A percentile compares a stretch with the other conserved stretches of the same genome.
phyloP scores from a whole-genome alignment of 1,284 basidiomycete genomes.

The Exobasidium rhododendri region DNA sequence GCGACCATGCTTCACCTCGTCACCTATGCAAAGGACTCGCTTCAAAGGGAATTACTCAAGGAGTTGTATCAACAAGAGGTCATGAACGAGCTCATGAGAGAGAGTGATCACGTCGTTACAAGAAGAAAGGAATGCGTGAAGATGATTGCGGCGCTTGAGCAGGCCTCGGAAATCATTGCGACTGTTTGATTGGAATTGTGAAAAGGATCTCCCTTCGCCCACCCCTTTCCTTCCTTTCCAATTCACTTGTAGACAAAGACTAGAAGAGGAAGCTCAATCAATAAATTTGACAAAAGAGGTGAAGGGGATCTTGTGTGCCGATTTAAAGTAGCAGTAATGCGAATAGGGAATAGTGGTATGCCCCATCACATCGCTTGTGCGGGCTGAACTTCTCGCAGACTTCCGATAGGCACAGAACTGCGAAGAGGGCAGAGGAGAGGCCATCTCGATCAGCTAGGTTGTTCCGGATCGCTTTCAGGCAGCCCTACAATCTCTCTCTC shows the following conservation, averaged over 20 bases:
- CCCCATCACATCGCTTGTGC: background rate
- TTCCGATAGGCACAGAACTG: background rate
- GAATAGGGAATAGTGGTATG: too few relatives aligned
- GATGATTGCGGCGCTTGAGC: conserved; percentile 53
- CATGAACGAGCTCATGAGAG: conserved; percentile 52
- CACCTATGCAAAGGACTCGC: conserved; percentile 83
- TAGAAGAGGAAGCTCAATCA: too few relatives aligned
- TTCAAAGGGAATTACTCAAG: conserved; percentile 77
- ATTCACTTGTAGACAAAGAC: too few relatives aligned
- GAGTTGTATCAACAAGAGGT: conserved; percentile 52
- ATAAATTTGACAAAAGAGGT: too few relatives aligned
- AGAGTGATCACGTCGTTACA: conserved; percentile 51
- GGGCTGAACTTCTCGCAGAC: background rate
- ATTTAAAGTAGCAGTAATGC: too few relatives aligned
- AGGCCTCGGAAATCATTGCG: conserved; percentile 50
- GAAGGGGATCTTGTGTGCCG: too few relatives aligned
- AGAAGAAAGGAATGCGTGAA: conserved; percentile 53
- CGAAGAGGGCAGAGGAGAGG: too few relatives aligned
- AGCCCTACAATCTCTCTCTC: too few relatives aligned
- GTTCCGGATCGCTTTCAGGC: too few relatives aligned
- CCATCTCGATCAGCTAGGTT: too few relatives aligned
- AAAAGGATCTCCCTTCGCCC: background rate
- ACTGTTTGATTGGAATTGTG: conserved; percentile 45
- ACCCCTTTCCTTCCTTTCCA: background rate
- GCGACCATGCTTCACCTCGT: conserved; percentile 93